phyloP scores from a whole-genome alignment of 495 filamentous ascomycete species.

The Staphylotrichum tortipilum region DNA sequence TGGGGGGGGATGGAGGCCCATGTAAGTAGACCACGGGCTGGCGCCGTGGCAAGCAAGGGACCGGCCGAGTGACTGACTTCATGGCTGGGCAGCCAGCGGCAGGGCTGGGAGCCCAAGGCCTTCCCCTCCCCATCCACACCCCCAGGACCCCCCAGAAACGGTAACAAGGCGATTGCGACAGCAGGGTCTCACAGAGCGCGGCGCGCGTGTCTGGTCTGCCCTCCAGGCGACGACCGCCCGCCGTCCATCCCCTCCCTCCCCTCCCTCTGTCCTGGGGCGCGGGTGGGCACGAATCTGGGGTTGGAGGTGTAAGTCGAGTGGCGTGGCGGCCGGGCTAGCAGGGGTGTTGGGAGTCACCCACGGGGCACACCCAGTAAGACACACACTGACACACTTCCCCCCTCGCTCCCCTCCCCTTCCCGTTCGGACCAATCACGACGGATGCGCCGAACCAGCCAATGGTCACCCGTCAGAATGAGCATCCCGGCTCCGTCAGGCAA shows the following conservation, averaged over 20 bases:
- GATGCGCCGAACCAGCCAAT: slow-evolving; percentile 2
- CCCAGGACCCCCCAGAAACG: slow-evolving; percentile 12
- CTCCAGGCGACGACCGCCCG: too few species aligned
- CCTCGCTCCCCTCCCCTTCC: slow-evolving; percentile 12
- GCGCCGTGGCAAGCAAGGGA: slow-evolving; percentile 5
- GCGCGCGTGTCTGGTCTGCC: slow-evolving; percentile 20
- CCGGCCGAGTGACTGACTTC: slow-evolving; percentile 6
- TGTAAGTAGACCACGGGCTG: slow-evolving; percentile 3
- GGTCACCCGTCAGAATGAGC: slow-evolving; percentile 2
- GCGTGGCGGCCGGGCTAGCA: slow-evolving; percentile 1
- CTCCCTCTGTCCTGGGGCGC: slow-evolving; percentile 5
- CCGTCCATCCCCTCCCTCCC: too few species aligned
- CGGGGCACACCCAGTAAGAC: slow-evolving; percentile 5
- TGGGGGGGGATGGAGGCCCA: not conserved
- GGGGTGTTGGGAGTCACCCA: slow-evolving; percentile 17
- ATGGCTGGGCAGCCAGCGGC: slow-evolving; percentile 7
- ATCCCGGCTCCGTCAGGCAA: slow-evolving; percentile 11
- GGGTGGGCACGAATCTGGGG: slow-evolving; percentile 21
- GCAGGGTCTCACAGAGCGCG: slow-evolving; percentile 21
- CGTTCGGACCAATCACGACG: slow-evolving; percentile 7
- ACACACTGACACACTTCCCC: slow-evolving; percentile 18
- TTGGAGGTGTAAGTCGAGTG: slow-evolving; percentile 8
- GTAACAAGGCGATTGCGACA: slow-evolving; percentile 18
- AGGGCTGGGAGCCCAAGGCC: slow-evolving; percentile 9
- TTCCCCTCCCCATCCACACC: too few species aligned